These are phyloP conservation scores for Daedaleopsis nitida DNA, from an alignment of 768 basidiomycete species.

Conservation along the genomic window DNA sequence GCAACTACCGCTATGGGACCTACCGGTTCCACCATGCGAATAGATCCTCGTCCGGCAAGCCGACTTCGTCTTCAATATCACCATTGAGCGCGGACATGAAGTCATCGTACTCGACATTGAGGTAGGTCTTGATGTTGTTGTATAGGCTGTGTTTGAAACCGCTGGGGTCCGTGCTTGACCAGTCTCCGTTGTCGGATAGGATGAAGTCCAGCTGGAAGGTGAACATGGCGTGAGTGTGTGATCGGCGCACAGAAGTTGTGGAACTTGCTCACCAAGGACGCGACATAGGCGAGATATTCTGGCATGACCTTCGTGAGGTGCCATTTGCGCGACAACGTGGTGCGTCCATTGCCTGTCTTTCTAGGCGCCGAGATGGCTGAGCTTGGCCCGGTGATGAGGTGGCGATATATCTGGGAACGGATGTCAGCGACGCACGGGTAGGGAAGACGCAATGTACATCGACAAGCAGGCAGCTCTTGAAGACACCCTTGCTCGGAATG, in stretches of 20 bases:
- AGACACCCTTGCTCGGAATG: background rate
- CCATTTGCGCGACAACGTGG: background rate
- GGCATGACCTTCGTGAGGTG: background rate
- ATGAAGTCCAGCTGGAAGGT: background rate
- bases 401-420: background rate
- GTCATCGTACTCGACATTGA: background rate
- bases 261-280: background rate
- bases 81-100: background rate
- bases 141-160: background rate
- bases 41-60: background rate
- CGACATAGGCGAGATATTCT: background rate
- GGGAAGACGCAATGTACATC: background rate
- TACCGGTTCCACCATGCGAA: background rate
- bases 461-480: background rate
- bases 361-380: background rate
- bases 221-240: background rate
- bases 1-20: background rate
- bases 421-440: background rate
- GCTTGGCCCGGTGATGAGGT: background rate
- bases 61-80: background rate
- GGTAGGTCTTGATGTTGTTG: background rate
- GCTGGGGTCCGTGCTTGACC: background rate
- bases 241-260: too few species aligned
- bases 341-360: background rate
- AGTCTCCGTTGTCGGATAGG: background rate